Base-by-base conservation (phyloP, 2,329 filamentous ascomycete genomes). In the Akanthomyces muscarius region DNA sequence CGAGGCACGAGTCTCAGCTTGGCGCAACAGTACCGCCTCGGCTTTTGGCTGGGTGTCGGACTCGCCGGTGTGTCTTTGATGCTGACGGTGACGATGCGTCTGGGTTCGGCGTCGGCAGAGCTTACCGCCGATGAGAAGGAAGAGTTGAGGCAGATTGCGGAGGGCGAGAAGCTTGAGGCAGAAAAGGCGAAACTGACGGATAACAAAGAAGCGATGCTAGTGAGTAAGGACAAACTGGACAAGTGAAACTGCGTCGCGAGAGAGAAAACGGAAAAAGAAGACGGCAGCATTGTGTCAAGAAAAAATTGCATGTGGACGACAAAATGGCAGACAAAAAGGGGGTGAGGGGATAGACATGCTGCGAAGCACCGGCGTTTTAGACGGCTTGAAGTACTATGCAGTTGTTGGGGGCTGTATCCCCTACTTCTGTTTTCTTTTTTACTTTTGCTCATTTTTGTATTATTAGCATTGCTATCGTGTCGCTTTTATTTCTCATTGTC, bases 21-120 rank as follows among this genome's bases (percentile, higher is more conserved):
- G 59, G 74, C 73, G 61, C 25, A 70, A 7, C 56, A 78, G 41
- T 88, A 86, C 67, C 80, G 84, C 68, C 77, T 78, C 10, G 82
- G 80, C 0, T 86, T 87, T 63, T 84, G 84, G 84, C 82, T 84
- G 52, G 79, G 82, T 65, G 75, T 83, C 44, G 83, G 76, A 1
- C 76, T 80, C 50, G 79, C 82, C 2, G 74, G 70, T 5, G 64
- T 78, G 1, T 80, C 80, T 1, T 66, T 86, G 47, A 71, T 85
- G 25, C 74, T 85, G 23, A 59, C 62, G 1, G 18, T 54, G 7
- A 65, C 62, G 18, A 59, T 64, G 45, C 55, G 62, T n/a, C 45
- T 65, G 16, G 58, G 64, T 4, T 62, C 58, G 18, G 64, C 64
- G 7, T 45, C 47, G 30, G 62, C 64, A 6, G 63, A 65, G 33